Conservation (phyloP, 2,329 filamentous ascomycete genomes). For the Aspergillus luchuensis region DNA sequence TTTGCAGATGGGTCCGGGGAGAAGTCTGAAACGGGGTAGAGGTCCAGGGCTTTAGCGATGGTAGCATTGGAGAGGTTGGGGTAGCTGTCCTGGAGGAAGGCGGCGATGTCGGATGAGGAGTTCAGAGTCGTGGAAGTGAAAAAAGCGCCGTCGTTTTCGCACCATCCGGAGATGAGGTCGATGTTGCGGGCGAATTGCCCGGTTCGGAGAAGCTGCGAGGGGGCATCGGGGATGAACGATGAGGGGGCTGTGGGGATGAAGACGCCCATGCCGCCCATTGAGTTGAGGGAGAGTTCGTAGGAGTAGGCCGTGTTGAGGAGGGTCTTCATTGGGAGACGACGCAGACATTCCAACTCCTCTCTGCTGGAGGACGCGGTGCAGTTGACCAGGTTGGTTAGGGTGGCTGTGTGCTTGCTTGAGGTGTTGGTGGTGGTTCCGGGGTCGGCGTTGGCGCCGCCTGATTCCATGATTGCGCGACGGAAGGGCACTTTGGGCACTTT, state of each 20-base stretch:
- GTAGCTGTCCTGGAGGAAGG: background rate
- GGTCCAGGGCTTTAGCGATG: background rate
- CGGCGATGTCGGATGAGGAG: background rate
- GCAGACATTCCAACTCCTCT: background rate
- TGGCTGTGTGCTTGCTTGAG: background rate
- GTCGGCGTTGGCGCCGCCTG: background rate
- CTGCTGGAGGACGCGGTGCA: background rate
- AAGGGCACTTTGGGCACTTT: background rate
- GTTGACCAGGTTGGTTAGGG: background rate
- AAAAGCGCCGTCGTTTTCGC: background rate
- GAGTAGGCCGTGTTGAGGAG: background rate
- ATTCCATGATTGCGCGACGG: background rate
- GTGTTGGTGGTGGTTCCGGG: background rate
- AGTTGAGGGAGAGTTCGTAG: background rate
- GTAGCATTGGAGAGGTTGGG: background rate
- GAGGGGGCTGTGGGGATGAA: background rate
- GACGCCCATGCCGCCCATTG: background rate
- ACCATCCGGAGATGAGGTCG: background rate
- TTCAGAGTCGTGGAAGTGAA: background rate
- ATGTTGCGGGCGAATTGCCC: background rate
- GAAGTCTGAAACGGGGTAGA: background rate
- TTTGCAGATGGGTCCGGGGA: background rate
- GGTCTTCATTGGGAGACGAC: background rate
- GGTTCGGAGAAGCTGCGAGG: background rate
- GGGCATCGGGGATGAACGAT: background rate